These are phyloP conservation scores for Withania somnifera DNA, from an alignment of 305 asterid genomes.

Conservation along the genomic window DNA sequence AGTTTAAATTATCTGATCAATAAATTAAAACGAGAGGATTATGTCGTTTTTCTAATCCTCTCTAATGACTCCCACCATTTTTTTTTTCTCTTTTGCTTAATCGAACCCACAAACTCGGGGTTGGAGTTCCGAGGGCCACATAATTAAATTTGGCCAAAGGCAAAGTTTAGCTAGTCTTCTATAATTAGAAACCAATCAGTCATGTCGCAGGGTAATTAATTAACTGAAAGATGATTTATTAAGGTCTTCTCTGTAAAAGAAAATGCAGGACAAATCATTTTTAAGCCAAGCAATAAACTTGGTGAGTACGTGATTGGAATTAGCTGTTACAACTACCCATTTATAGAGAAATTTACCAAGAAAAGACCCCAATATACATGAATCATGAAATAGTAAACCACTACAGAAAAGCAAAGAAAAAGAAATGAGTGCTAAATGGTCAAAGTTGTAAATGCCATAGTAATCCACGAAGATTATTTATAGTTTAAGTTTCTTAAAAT, in stretches of 20 bases:
- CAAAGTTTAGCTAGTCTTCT: neutral
- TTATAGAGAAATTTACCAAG: neutral
- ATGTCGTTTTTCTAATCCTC: neutral
- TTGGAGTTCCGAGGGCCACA: neutral
- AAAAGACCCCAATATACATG: neutral
- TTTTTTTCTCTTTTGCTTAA: neutral
- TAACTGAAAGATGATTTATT: neutral
- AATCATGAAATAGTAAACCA: neutral
- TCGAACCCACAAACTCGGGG: neutral
- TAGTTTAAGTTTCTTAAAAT: neutral
- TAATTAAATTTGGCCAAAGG: neutral
- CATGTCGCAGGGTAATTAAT: neutral
- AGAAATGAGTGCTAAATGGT: neutral
- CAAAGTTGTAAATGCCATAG: neutral
- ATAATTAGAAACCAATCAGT: neutral
- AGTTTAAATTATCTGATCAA: too few relatives aligned
- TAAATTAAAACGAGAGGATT: too few relatives aligned
- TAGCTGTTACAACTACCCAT: conserved; percentile 2
- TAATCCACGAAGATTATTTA: neutral
- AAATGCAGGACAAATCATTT: neutral
- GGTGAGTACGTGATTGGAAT: neutral
- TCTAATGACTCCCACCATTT: neutral
- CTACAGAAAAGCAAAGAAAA: neutral
- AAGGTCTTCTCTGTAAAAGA: neutral
- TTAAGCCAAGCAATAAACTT: neutral